These are phyloP conservation scores for Selaginella moellendorffii DNA, from an alignment of 75 land plant species.

Conservation along the genomic window DNA sequence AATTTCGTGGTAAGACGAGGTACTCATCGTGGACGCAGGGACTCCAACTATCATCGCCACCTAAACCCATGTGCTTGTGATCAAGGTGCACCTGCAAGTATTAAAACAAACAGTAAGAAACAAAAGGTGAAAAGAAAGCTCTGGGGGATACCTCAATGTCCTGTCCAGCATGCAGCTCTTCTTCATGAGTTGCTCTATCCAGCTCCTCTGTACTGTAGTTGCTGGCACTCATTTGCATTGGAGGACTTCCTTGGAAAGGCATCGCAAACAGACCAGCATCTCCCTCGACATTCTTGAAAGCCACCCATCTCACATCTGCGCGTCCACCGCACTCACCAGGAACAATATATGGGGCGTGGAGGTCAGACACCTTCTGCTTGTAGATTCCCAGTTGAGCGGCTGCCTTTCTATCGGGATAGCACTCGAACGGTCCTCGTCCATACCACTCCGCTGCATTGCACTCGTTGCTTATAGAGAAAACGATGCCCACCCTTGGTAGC, in stretches of 20 bases:
- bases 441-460: conserved; percentile 44
- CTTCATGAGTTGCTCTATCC: conserved; percentile 62
- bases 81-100: conserved; percentile 79
- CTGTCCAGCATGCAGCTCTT: conserved; percentile 57
- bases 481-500: conserved; percentile 78
- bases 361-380: conserved; percentile 36
- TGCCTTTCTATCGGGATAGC: conserved; percentile 89
- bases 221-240: conserved; percentile 94
- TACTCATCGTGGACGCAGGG: conserved; percentile 82
- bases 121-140: no score
- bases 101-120: neutral
- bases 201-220: conserved; percentile 61
- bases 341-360: conserved; percentile 92
- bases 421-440: conserved; percentile 94
- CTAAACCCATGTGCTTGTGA: conserved; percentile 98
- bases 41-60: conserved; percentile 99
- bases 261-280: conserved; percentile 56
- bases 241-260: conserved; percentile 38
- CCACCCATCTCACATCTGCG: conserved; percentile 88
- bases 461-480: conserved; percentile 42
- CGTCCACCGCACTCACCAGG: conserved; percentile 84
- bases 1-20: conserved; percentile 53
- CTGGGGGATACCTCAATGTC: conserved; percentile 78
- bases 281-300: conserved; percentile 39
- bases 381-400: conserved; percentile 79